Conservation (phyloP, 495 filamentous ascomycete species). For the Aspergillus ostianus region DNA sequence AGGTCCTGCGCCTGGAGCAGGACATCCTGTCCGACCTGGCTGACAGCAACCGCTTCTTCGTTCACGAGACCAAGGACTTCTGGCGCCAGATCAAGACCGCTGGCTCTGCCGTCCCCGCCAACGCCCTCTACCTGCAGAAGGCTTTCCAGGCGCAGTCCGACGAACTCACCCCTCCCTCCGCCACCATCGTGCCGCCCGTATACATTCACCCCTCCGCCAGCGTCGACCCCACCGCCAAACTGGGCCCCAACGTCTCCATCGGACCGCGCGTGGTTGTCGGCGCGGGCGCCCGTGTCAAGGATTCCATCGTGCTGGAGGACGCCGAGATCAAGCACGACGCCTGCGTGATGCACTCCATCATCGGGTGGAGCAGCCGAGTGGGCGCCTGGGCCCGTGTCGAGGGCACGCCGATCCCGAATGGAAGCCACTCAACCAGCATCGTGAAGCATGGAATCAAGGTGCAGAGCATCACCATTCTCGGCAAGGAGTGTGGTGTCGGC, state of each 20-base stretch:
- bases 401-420: constrained; percentile 86
- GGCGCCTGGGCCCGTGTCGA: constrained; percentile 98
- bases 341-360: constrained; percentile 93
- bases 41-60: constrained; percentile 97
- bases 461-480: constrained; percentile 96
- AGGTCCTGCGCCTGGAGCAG: constrained; percentile 93
- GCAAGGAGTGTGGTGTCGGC: constrained; percentile 92
- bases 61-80: constrained; percentile 98
- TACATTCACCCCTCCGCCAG: constrained; percentile 95
- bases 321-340: constrained; percentile 96
- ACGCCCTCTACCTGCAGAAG: constrained; percentile 95
- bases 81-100: constrained; percentile 99
- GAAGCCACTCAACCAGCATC: constrained; percentile 89
- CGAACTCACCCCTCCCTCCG: constrained; percentile 80
- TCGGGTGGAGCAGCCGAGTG: constrained; percentile 94
- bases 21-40: constrained; percentile 96
- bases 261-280: constrained; percentile 83
- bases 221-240: constrained; percentile 93
- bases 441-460: constrained; percentile 98
- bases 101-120: constrained; percentile 94
- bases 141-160: constrained; percentile 80
- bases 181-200: constrained; percentile 89
- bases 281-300: constrained; percentile 88
- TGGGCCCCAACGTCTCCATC: constrained; percentile 95
- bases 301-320: constrained; percentile 94